phyloP scores from a whole-genome alignment of 768 basidiomycete genomes.

The Kockovaella imperatae region DNA sequence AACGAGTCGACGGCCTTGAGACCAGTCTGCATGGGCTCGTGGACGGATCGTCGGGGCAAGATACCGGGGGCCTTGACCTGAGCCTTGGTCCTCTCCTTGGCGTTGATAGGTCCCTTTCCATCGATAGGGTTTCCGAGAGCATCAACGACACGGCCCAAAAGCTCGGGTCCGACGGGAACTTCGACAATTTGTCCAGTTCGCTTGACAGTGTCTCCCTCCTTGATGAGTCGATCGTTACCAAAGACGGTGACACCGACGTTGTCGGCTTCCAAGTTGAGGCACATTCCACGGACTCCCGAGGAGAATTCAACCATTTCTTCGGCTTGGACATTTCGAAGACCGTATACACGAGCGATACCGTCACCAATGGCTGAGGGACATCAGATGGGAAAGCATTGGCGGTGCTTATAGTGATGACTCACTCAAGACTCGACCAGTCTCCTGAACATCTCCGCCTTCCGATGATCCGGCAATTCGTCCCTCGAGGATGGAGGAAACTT shows the following conservation, averaged over 20 bases:
- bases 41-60: constrained; percentile 96
- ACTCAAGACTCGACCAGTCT: constrained; percentile 98
- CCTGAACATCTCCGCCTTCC: constrained; percentile 89
- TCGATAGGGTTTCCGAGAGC: constrained; percentile 99
- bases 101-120: constrained; percentile 94
- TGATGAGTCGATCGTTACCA: constrained; percentile 75
- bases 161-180: constrained; percentile 92
- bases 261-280: constrained; percentile 99
- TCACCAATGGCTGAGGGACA: constrained; percentile 79
- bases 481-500: constrained; percentile 99
- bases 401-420: constrained; percentile 44
- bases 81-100: constrained; percentile 89
- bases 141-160: constrained; percentile 98
- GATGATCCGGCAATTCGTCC: constrained; percentile 90
- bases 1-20: constrained; percentile 99
- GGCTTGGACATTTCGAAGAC: constrained; percentile 94
- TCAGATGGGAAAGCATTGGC: not conserved
- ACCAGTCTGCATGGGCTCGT: constrained; percentile 98
- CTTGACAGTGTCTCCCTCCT: constrained; percentile 99
- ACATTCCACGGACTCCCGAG: constrained; percentile 99
- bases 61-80: constrained; percentile 99
- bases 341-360: constrained; percentile 88
- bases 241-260: constrained; percentile 99
- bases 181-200: constrained; percentile 99
- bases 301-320: constrained; percentile 99